phyloP scores from a whole-genome alignment of 495 filamentous ascomycete species.

The Talaromyces trachyspermus region DNA sequence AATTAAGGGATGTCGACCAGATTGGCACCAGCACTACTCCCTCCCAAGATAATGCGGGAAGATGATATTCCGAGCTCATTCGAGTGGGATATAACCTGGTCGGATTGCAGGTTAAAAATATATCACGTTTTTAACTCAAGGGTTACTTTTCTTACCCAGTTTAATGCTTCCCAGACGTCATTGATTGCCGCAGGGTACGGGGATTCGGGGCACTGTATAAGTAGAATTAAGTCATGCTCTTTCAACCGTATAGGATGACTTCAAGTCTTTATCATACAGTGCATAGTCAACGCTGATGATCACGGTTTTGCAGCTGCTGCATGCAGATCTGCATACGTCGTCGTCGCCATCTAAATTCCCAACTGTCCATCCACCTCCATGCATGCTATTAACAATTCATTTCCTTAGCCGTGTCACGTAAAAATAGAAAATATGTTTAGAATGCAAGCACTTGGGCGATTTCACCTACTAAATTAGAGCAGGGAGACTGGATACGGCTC shows the following conservation, averaged over 20 bases:
- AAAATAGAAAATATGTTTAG: neutral
- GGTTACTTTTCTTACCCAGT: conserved; percentile 1
- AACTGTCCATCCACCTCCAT: conserved; percentile 3
- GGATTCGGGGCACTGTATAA: conserved; percentile 1
- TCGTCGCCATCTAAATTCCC: conserved; percentile 3
- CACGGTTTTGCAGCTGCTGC: neutral
- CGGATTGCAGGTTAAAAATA: neutral
- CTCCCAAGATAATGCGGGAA: conserved; percentile 39
- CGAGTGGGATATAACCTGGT: conserved; percentile 10
- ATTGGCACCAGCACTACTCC: conserved; percentile 42
- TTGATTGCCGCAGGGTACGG: neutral
- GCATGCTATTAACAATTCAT: no score
- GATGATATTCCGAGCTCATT: conserved; percentile 32
- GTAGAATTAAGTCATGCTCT: no score
- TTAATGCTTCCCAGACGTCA: conserved; percentile 6
- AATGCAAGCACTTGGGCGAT: neutral
- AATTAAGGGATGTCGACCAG: conserved; percentile 16
- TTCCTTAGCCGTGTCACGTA: no score
- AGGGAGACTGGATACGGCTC: neutral
- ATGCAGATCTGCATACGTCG: neutral
- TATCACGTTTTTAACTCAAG: neutral
- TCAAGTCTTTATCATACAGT: neutral
- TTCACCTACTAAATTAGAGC: conserved; percentile 3
- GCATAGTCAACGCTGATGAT: conserved; percentile 4
- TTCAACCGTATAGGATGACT: no score